Evolutionary conservation across 176 grass and related monocot genomes (phyloP), one percentile per base, ranked within the genome.

Genomic region (Oryza glaberrima): DNA sequence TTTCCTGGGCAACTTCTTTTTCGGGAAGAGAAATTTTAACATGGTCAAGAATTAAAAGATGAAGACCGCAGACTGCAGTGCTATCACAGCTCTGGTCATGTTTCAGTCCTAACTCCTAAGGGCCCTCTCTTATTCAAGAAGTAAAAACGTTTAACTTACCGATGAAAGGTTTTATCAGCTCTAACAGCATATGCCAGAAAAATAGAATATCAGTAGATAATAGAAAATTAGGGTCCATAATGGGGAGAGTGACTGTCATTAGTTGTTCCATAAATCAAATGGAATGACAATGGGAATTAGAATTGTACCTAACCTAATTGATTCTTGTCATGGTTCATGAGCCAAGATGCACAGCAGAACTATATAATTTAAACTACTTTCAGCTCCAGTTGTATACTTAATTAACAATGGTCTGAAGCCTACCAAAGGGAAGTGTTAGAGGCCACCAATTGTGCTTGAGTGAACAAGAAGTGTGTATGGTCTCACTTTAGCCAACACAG

Each of bases 401-500:
- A 81, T 87, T 75, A 41, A 22, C 38, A 63, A 87, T 44, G 66
- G 17, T 69, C 49, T 66, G 23, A 54, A 80, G 23, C 71, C 32
- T 76, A 73, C 16, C 1, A 84, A 76, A 76, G 69, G 26, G 54
- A 84, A 91, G 23, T 72, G 15, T 17, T 63, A 63, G n/a, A 78
- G 75, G 19, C 61, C 83, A 83, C 38, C 68, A 87, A 69, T 66
- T 69, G 19, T 49, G 78, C 30, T 74, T 60, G 35, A 52, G 76
- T 63, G 63, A 14, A 51, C 25, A 83, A 79, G 28, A 78, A 70
- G 78, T 73, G n/a, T 60, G 30, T 17, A 35, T 79, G 80, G 61
- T 83, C 80, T 74, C 80, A 75, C 84, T 90, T 87, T 86, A 75
- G 41, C 75, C 80, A 87, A 83, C 89, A 90, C 73, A 75, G 65